Evolutionary conservation across 805 yeast genomes (phyloP), one percentile per base, ranked within the genome.

Genomic region (Yamadazyma takamatsuzukensis): DNA sequence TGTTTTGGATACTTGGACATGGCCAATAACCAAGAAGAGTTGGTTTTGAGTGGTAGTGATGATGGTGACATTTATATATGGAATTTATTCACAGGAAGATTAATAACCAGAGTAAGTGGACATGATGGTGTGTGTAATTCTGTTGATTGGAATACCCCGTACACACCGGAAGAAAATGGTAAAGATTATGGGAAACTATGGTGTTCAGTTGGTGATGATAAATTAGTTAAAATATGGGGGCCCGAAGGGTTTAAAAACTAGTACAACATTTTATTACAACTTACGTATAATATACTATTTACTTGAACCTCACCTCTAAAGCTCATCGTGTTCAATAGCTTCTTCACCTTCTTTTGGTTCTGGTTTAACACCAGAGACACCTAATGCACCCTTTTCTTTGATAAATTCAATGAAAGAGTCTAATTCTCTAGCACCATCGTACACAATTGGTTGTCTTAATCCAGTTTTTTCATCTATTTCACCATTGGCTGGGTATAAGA

Each of bases 131-230:
- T 77, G 38, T 83, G 90, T 43, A 88, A 85, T 51, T 76, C 84
- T 28, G 93, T 87, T 2, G 78, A 81, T 38, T 87, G 93, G 89
- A 79, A 76, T 44, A 44, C 53, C 13, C 42, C 38, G 22, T 56
- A 29, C 34, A 18, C 24, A 6, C 40, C 40, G 12, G 21, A 14
- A 8, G 15, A 10, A 4, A 40, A 42, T 15, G 13, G 19, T 6
- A 41, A 40, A 27, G 72, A 66, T 43, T 63, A 47, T 40, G 72
- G 72, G 4, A 53, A 52, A 27, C 59, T 80, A 56, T 80, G 89
- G 75, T 93, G 87, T 5, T 79, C 90, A 14, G 88, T 87, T 24
- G 86, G 95, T 11, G 96, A 88, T 54, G 96, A 89, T 53, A 70
- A 74, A 13, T 56, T 69, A 6, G 80, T 86, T 3, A 76, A 78